phyloP scores from a whole-genome alignment of 495 filamentous ascomycete species.

The Penicillium dipodomyicola region DNA sequence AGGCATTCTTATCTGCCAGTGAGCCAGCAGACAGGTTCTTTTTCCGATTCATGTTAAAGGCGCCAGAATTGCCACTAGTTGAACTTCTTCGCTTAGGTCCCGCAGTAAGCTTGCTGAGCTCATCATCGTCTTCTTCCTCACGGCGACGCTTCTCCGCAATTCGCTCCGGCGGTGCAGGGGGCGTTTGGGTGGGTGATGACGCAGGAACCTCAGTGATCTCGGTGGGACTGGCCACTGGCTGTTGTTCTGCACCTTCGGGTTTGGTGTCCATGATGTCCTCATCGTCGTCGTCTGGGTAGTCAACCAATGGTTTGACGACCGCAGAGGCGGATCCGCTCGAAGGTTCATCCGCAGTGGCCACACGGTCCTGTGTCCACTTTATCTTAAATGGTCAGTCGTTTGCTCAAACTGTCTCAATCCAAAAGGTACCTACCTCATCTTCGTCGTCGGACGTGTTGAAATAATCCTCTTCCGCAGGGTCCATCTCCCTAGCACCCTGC shows the following conservation, averaged over 20 bases:
- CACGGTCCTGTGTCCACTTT: conserved; percentile 39
- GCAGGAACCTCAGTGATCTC: conserved; percentile 27
- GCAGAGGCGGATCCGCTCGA: conserved; percentile 52
- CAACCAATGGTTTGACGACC: conserved; percentile 72
- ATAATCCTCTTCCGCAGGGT: conserved; percentile 87
- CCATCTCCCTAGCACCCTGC: conserved; percentile 78
- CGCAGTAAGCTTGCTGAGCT: conserved; percentile 66
- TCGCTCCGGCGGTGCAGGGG: conserved; percentile 57
- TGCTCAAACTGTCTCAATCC: not conserved
- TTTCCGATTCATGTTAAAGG: conserved; percentile 40
- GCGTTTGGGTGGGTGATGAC: conserved; percentile 36
- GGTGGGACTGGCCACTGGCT: conserved; percentile 16
- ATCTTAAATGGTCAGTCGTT: conserved; percentile 9
- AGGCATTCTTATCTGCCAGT: conserved; percentile 32
- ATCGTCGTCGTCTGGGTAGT: conserved; percentile 88
- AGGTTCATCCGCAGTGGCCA: conserved; percentile 22
- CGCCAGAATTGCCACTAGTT: conserved; percentile 37
- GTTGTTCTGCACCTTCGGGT: conserved; percentile 25
- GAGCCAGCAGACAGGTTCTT: conserved; percentile 38
- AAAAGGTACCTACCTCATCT: conserved; percentile 58
- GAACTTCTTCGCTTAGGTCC: conserved; percentile 64
- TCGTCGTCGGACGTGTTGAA: conserved; percentile 91
- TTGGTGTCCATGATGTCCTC: conserved; percentile 55
- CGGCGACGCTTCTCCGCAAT: conserved; percentile 88
- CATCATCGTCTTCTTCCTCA: conserved; percentile 85